Conservation (phyloP, 108 stramenopile genomes). For the Nannochloropsis gaditana region DNA sequence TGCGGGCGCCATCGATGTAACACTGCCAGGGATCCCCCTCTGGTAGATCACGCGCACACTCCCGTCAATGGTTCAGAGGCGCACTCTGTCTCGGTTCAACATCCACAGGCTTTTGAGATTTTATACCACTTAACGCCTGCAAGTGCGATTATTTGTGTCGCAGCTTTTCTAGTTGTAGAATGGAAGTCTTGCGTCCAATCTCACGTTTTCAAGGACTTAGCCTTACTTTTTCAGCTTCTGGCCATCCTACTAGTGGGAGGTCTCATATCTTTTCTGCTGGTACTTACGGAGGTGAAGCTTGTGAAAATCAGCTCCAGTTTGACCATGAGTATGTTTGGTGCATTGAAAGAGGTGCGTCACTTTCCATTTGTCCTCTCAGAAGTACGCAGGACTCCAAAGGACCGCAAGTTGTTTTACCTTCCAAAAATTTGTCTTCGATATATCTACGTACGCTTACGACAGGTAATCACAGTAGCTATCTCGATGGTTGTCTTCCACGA, state of each 20-base stretch:
- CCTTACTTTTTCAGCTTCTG: not conserved
- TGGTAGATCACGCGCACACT: not conserved
- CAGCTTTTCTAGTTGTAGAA: not conserved
- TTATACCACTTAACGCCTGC: not conserved
- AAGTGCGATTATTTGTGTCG: not conserved
- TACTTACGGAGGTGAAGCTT: not conserved
- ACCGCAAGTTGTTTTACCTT: not conserved
- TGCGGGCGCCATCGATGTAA: not conserved
- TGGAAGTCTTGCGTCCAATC: not conserved
- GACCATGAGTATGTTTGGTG: not conserved
- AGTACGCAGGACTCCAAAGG: not conserved
- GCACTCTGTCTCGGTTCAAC: not conserved
- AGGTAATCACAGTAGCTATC: not conserved
- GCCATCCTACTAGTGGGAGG: not conserved
- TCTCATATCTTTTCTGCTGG: not conserved
- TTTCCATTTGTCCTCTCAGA: not conserved
- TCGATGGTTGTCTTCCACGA: not conserved
- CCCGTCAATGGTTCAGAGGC: not conserved
- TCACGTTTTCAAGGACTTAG: not conserved
- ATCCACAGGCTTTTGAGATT: not conserved
- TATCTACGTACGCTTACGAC: not conserved
- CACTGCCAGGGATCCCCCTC: not conserved
- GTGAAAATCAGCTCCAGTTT: not conserved
- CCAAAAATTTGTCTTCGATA: not conserved
- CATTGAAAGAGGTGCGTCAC: not conserved